phyloP scores from a whole-genome alignment of 352 stramenopile genomes.

The Pythium sukuiense region DNA sequence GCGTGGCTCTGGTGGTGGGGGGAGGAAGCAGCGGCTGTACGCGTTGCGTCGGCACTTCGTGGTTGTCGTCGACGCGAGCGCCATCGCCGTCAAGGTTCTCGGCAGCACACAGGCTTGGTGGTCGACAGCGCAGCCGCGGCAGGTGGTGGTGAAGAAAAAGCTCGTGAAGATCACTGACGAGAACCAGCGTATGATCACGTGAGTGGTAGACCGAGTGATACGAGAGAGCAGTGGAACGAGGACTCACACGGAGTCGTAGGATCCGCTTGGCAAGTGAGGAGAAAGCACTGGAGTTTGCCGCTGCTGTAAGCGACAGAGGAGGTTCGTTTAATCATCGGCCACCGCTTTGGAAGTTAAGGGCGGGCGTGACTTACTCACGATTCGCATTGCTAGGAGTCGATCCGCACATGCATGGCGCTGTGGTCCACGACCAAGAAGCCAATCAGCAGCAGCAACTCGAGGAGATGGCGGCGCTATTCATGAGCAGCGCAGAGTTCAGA shows the following conservation, averaged over 20 bases:
- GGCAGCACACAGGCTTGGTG: constrained; percentile 18
- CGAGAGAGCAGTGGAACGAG: not conserved
- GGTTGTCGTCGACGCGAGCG: constrained; percentile 16
- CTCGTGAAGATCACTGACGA: constrained; percentile 23
- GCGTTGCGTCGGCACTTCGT: constrained; percentile 23
- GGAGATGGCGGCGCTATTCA: constrained; percentile 17
- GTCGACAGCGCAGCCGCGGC: constrained; percentile 8
- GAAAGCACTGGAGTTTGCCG: constrained; percentile 20
- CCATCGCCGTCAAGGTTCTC: constrained; percentile 15
- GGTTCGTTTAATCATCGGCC: not conserved
- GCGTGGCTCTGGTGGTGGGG: too few species aligned
- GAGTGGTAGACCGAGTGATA: not conserved
- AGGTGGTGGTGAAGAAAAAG: constrained; percentile 17
- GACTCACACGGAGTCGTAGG: not conserved
- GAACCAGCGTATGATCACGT: constrained; percentile 17
- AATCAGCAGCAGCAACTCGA: constrained; percentile 19
- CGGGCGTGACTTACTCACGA: too few species aligned
- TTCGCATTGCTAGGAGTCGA: constrained; percentile 2
- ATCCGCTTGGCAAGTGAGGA: constrained; percentile 16
- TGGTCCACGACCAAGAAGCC: not conserved
- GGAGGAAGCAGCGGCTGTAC: constrained; percentile 11
- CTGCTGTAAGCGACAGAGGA: constrained; percentile 13
- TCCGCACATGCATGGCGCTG: constrained; percentile 6
- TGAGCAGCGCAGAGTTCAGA: constrained; percentile 23
- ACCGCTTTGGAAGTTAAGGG: too few species aligned